Base-by-base conservation (phyloP, 208 protist genomes). In the Acanthamoeba castellanii region DNA sequence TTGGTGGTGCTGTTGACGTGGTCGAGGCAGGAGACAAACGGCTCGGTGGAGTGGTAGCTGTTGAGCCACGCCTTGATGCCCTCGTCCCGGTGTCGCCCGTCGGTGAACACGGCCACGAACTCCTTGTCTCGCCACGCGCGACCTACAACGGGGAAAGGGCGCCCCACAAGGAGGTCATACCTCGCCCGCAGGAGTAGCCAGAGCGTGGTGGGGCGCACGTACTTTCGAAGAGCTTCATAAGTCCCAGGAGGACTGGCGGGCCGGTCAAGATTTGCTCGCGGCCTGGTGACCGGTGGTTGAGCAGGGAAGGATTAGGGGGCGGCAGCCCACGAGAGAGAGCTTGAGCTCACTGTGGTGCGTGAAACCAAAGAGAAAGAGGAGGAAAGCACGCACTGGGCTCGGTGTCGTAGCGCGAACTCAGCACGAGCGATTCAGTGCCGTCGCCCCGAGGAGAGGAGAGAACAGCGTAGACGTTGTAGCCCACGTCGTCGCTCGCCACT, bases 381-480 rank as follows among this genome's bases (percentile, higher is more conserved):
- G 85, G n/a, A 11, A 9, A 8, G 25, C 27, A 27, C 4, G 37
- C 30, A 72, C 87, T 37, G 7, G 50, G 85, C 4, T 74, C 45
- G 52, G 27, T 45, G 30, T 92, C 55, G 22, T 92, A 92, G 32
- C 87, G 87, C 3, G 87, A 92, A 30, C 61, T 76, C 25, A 92
- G 87, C 16, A 92, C 87, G 25, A 92, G 55, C 7, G 87, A 25
- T 20, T 92, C 87, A 0, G 87, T 92, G 55, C 87, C 87, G 27
- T 92, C 87, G 42, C 87, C 87, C 6, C 87, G 55, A 27, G 87
- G 87, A 30, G 87, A 92, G n/a, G 87, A 74, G 11, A 92, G 64
- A 11, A 92, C 64, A 9, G 87, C 87, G 37, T 92, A 92, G n/a
- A 92, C 87, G 59, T 92, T 92, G 59, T 92, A 92, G 30, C 87